Base-by-base conservation (phyloP, 1,284 basidiomycete species). In the Coriolopsis trogii region DNA sequence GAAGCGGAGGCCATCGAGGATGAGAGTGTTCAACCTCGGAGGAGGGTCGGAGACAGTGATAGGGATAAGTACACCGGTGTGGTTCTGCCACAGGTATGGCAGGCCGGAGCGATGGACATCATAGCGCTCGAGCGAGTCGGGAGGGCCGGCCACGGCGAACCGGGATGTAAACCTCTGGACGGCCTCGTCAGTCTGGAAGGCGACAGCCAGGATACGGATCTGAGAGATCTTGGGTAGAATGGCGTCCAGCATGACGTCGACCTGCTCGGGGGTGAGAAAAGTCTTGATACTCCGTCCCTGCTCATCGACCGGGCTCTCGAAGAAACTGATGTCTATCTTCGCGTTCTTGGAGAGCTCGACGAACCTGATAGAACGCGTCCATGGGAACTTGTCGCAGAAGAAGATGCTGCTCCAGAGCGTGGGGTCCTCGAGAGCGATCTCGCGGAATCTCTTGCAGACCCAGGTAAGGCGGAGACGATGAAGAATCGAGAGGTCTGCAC, bases 281-380 rank as follows among this genome's bases (percentile, higher is more conserved):
- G n/a, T 29, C 67, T 69, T 12, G 64, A 58, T 3, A 20, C 34
- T 12, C 16, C 21, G 12, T 44, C 43, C 13, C 28, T 34, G 6
- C 20, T 23, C 31, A 18, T 37, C 28, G 30, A 46, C 30, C 16
- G 33, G 7, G n/a, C 33, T 68, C 61, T 81, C 80, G 57, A 74
- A 74, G 58, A 88, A 76, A 31, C 81, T 77, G 18, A 88, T 56
- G 53, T 86, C 82, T 54, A 88, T 61, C 1, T 77, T 69, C 2
- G 81, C 70, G 5, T 70, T 63, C 1, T 76, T 77, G 2, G 84
- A 77, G 43, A 85, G 73, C 23, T 79, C 70, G 42, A 87, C 69
- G 72, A 79, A 85, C 40, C 73, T 67, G 43, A 76, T 67, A 3
- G 82, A 78, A 20, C 77, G 74, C n/a, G 70, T 64, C 59, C 78